phyloP scores from a whole-genome alignment of 2,329 filamentous ascomycete species.

The Hymenoscyphus scutula region DNA sequence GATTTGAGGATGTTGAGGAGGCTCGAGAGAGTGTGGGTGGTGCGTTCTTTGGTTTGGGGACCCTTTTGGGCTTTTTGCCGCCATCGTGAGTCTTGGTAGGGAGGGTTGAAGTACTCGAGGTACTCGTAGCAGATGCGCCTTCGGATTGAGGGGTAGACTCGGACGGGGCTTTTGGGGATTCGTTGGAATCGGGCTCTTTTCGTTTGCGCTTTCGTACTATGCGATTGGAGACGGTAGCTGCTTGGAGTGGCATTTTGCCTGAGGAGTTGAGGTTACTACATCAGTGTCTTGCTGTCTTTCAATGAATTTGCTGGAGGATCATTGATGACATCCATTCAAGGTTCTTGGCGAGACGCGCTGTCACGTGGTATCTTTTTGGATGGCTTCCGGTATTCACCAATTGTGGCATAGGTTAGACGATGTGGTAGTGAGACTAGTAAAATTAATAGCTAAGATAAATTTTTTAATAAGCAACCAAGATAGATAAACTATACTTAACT shows the following conservation, averaged over 20 bases:
- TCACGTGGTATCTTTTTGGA: too few species aligned
- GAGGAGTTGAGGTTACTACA: not conserved
- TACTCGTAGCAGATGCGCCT: conserved; percentile 5
- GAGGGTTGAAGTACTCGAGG: conserved; percentile 36
- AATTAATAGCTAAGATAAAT: too few species aligned
- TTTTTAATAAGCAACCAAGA: too few species aligned
- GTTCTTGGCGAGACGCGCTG: not conserved
- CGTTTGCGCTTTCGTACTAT: conserved; percentile 42
- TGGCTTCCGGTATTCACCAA: too few species aligned
- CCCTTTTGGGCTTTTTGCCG: conserved; percentile 45
- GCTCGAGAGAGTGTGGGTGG: conserved; percentile 26
- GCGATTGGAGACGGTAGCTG: conserved; percentile 46
- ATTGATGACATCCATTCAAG: not conserved
- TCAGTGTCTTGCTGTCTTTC: not conserved
- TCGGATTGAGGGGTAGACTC: conserved; percentile 4
- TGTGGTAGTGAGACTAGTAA: too few species aligned
- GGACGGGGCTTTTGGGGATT: conserved; percentile 23
- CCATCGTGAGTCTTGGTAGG: conserved; percentile 58
- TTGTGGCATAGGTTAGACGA: too few species aligned
- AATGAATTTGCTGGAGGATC: not conserved
- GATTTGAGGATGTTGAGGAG: conserved; percentile 27
- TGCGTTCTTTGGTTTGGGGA: conserved; percentile 36
- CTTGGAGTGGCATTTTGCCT: conserved; percentile 37
- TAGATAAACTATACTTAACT: too few species aligned
- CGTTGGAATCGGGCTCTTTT: conserved; percentile 17